Percentiles rank a stretch among this genome's conserved stretches.
Conservation (phyloP, 2,329 filamentous ascomycete species). For the Xylariaceae sp. region DNA sequence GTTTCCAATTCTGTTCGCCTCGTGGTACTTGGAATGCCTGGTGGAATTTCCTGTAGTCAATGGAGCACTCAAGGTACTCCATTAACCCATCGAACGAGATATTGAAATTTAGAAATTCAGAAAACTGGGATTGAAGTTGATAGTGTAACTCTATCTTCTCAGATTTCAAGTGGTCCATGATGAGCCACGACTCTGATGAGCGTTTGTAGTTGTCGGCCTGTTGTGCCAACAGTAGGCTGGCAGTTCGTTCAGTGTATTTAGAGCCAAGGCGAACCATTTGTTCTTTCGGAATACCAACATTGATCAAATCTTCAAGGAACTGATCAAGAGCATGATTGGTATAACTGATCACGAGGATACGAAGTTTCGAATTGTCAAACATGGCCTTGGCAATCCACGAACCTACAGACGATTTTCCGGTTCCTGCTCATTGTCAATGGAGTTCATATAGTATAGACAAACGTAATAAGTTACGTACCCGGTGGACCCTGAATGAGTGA, state of each 20-base stretch:
- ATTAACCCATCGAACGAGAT: too few species aligned
- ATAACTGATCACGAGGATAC: conserved; percentile 69
- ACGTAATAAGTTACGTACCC: conserved; percentile 55
- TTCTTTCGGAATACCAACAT: conserved; percentile 57
- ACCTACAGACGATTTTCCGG: conserved; percentile 77
- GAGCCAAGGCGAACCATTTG: conserved; percentile 67
- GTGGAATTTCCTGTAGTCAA: too few species aligned
- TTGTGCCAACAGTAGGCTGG: not conserved
- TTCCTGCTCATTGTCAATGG: conserved; percentile 53
- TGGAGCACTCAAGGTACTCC: too few species aligned
- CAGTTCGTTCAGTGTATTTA: not conserved
- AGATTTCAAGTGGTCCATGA: too few species aligned
- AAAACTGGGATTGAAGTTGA: too few species aligned
- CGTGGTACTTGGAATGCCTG: too few species aligned
- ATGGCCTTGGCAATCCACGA: conserved; percentile 64
- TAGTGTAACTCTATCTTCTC: too few species aligned
- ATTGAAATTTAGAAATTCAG: too few species aligned
- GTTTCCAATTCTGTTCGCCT: too few species aligned
- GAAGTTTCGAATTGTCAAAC: conserved; percentile 50
- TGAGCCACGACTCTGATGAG: too few species aligned
- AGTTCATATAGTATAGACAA: not conserved
- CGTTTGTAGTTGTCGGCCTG: not conserved
- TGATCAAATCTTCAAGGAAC: conserved; percentile 67
- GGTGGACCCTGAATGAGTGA: conserved; percentile 75
- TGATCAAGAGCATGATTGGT: conserved; percentile 72